These are phyloP conservation scores for Agrocybe chaxingu DNA, from an alignment of 768 basidiomycete species.

Conservation along the genomic window DNA sequence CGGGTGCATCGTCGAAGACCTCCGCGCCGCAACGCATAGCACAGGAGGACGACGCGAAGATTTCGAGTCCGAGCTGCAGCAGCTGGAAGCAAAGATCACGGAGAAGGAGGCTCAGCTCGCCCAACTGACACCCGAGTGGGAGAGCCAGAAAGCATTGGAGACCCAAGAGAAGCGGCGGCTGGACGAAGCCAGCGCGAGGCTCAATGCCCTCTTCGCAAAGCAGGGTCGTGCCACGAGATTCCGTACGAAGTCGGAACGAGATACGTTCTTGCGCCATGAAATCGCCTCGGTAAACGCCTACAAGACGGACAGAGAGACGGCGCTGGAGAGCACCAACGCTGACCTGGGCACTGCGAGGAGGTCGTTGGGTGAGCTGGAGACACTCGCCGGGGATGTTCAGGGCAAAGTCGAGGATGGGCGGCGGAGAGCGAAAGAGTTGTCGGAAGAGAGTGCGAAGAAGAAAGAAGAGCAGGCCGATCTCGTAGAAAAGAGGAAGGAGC, in stretches of 20 bases:
- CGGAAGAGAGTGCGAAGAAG: slow-evolving; percentile 54
- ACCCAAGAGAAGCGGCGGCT: slow-evolving; percentile 59
- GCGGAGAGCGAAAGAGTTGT: slow-evolving; percentile 50
- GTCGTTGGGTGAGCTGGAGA: slow-evolving; percentile 55
- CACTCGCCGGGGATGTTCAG: slow-evolving; percentile 52
- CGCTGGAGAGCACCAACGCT: slow-evolving; percentile 48
- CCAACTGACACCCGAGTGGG: slow-evolving; percentile 71
- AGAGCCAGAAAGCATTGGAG: slow-evolving; percentile 48
- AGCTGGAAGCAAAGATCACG: slow-evolving; percentile 56
- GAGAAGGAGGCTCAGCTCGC: slow-evolving; percentile 61
- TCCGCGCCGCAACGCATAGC: slow-evolving; percentile 60
- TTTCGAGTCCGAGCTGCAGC: slow-evolving; percentile 61
- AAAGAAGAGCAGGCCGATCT: slow-evolving; percentile 69
- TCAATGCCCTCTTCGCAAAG: slow-evolving; percentile 81
- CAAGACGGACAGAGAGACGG: slow-evolving; percentile 49
- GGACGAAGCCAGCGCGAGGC: slow-evolving; percentile 68
- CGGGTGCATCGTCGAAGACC: slow-evolving; percentile 78
- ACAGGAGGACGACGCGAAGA: slow-evolving; percentile 63
- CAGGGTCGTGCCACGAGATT: slow-evolving; percentile 88
- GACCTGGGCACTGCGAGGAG: slow-evolving; percentile 48
- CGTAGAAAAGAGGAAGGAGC: slow-evolving; percentile 82
- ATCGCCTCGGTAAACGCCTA: slow-evolving; percentile 67
- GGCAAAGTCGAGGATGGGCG: slow-evolving; percentile 65
- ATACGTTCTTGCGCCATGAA: slow-evolving; percentile 78
- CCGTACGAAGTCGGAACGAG: slow-evolving; percentile 77